Evolutionary conservation across 805 yeast genomes (phyloP).

Genomic region (Metschnikowia kofuensis): DNA sequence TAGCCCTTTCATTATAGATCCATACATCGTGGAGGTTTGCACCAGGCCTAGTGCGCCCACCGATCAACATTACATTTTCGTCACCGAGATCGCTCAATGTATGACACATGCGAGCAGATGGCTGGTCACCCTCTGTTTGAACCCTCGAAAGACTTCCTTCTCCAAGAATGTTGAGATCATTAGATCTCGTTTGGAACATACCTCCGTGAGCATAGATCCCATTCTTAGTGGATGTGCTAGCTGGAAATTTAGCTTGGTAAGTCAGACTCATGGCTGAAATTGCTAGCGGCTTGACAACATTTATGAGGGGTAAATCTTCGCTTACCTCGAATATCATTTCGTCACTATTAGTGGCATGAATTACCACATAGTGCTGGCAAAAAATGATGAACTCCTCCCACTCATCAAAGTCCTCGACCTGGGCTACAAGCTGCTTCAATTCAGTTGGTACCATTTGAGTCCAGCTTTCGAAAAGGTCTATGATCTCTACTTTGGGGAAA

Average conservation of each 20-base stretch:
- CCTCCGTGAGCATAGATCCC: conserved; percentile 41
- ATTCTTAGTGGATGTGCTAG: conserved; percentile 18
- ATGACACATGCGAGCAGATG: conserved; percentile 57
- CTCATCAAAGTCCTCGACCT: conserved; percentile 74
- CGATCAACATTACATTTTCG: conserved; percentile 43
- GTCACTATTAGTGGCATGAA: conserved; percentile 55
- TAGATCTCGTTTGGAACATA: conserved; percentile 29
- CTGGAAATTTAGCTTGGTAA: conserved; percentile 40
- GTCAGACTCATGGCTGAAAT: background rate
- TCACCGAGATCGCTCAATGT: conserved; percentile 36
- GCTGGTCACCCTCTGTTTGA: conserved; percentile 16
- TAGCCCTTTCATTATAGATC: conserved; percentile 11
- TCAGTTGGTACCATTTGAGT: conserved; percentile 33
- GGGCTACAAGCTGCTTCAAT: conserved; percentile 39
- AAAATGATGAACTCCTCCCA: conserved; percentile 77
- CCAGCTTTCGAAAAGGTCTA: conserved; percentile 63
- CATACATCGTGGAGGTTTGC: conserved; percentile 35
- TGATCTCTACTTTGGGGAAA: conserved; percentile 47
- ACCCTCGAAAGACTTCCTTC: background rate
- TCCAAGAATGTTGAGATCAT: conserved; percentile 2
- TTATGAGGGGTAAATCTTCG: background rate
- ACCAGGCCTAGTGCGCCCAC: conserved; percentile 69
- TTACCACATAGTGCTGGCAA: conserved; percentile 69
- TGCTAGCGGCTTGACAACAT: background rate
- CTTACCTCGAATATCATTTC: background rate